phyloP scores from a whole-genome alignment of 139 green algal genomes.

The Coelastrella sp. region DNA sequence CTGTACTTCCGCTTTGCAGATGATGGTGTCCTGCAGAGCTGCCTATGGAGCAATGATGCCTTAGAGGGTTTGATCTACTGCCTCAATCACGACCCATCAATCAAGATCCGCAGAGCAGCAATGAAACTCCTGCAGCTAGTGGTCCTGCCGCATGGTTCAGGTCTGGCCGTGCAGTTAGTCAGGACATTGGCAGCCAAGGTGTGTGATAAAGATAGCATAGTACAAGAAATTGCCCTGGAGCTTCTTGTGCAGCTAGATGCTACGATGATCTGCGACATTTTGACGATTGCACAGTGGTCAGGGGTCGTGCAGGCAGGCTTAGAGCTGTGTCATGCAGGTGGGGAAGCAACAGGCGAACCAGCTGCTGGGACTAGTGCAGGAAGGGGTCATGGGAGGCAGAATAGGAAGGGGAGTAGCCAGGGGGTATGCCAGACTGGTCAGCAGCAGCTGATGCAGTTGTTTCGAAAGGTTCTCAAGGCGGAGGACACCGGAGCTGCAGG shows the following conservation, averaged over 20 bases:
- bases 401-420: not conserved
- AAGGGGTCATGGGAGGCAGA: not conserved
- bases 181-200: slow-evolving; percentile 21
- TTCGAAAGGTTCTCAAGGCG: not conserved
- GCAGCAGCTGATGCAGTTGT: slow-evolving; percentile 21
- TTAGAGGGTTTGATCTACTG: slow-evolving; percentile 28
- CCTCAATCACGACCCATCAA: slow-evolving; percentile 22
- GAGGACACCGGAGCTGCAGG: not conserved
- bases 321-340: not conserved
- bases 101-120: slow-evolving; percentile 27
- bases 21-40: not conserved
- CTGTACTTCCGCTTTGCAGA: not conserved
- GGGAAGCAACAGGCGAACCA: not conserved
- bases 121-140: slow-evolving; percentile 35
- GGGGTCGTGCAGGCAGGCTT: not conserved
- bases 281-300: not conserved
- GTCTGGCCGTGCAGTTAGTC: not conserved
- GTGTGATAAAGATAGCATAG: not conserved
- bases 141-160: not conserved
- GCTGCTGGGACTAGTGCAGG: not conserved
- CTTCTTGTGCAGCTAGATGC: slow-evolving; percentile 5
- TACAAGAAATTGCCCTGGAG: not conserved
- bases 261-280: not conserved
- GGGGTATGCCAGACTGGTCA: not conserved
- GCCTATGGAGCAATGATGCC: slow-evolving; percentile 20